A percentile compares a stretch with the other conserved stretches of the same genome.
Evolutionary conservation across 2,329 filamentous ascomycete genomes (phyloP).

Genomic region (Alternaria alternata): DNA sequence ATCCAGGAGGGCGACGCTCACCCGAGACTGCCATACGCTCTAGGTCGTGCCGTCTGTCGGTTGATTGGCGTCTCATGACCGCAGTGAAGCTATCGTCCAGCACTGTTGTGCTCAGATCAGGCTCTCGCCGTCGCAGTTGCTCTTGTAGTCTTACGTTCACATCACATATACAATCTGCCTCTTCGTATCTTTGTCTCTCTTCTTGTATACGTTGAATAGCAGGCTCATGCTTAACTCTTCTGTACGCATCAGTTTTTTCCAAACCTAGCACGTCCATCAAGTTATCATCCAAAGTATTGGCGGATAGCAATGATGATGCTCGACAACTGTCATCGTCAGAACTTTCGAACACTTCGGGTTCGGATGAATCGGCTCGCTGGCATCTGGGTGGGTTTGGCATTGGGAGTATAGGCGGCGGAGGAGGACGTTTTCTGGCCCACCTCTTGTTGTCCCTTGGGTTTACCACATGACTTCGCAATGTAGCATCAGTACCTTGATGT

Average conservation of each 20-base stretch:
- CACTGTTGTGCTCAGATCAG: background rate
- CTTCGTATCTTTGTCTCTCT: background rate
- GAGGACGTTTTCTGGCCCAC: constrained; percentile 1
- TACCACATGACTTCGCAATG: background rate
- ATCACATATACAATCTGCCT: background rate
- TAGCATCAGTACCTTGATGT: background rate
- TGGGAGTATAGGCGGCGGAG: background rate
- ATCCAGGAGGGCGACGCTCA: background rate
- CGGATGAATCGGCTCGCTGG: background rate
- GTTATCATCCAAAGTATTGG: background rate
- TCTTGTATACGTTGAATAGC: constrained; percentile 1
- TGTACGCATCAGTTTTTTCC: background rate
- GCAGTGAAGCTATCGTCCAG: background rate
- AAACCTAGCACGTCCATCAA: background rate
- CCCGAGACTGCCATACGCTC: background rate
- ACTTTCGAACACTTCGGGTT: background rate
- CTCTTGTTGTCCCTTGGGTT: constrained; percentile 5
- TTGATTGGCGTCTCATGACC: background rate
- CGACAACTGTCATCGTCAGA: background rate
- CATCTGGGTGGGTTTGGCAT: background rate
- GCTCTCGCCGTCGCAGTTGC: background rate
- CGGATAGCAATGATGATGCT: constrained; percentile 1
- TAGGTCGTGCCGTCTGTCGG: background rate
- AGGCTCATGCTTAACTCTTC: constrained; percentile 4
- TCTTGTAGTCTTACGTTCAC: background rate